phyloP scores from a whole-genome alignment of 495 filamentous ascomycete species.

The Penicillium soppii region DNA sequence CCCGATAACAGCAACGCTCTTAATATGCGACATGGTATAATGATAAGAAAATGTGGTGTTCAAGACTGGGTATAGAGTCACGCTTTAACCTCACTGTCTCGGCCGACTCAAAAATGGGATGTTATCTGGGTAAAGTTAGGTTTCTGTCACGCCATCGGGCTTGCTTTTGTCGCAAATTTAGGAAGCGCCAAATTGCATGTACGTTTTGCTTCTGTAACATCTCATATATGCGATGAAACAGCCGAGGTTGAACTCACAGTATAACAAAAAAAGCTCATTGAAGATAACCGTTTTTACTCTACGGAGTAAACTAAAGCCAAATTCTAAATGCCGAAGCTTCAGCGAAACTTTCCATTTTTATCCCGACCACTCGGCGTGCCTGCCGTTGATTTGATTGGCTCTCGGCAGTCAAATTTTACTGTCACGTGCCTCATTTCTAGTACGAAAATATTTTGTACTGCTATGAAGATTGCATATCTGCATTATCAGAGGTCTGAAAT shows the following conservation, averaged over 20 bases:
- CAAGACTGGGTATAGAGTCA: not conserved
- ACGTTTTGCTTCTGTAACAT: not conserved
- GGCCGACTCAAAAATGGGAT: conserved; percentile 14
- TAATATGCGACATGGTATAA: conserved; percentile 29
- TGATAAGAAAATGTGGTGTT: not conserved
- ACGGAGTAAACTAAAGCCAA: not conserved
- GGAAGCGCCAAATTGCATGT: no score
- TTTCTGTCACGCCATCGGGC: conserved; percentile 24
- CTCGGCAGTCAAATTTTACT: not conserved
- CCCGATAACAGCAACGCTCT: conserved; percentile 58
- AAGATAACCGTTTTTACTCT: not conserved
- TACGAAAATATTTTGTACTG: conserved; percentile 12
- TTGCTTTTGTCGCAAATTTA: conserved; percentile 9
- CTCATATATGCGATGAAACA: not conserved
- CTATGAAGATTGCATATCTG: no score
- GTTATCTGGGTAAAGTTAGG: conserved; percentile 11
- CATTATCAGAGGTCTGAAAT: no score
- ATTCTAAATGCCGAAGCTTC: not conserved
- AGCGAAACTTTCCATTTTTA: not conserved
- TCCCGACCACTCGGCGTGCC: not conserved
- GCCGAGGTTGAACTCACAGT: not conserved
- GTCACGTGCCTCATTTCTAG: not conserved
- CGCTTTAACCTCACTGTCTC: conserved; percentile 9
- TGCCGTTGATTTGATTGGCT: conserved; percentile 2
- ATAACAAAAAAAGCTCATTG: no score